phyloP scores from a whole-genome alignment of 2,329 filamentous ascomycete species.

The Penicillium sp. region DNA sequence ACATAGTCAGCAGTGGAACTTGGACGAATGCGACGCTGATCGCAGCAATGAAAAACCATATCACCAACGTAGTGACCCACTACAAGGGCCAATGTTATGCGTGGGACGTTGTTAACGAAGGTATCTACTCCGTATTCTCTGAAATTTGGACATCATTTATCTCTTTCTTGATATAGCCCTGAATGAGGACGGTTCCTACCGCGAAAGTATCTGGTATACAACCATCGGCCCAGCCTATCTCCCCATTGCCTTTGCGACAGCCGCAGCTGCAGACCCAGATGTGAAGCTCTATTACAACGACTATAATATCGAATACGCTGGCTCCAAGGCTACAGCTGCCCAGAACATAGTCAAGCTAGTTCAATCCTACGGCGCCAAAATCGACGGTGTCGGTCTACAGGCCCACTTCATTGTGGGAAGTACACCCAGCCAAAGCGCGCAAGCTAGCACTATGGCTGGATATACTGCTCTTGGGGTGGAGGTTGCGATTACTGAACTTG shows the following conservation, averaged over 20 bases:
- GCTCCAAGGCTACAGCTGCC: conserved; percentile 41
- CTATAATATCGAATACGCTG: conserved; percentile 47
- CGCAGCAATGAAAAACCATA: conserved; percentile 56
- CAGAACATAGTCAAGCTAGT: conserved; percentile 44
- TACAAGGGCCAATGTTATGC: conserved; percentile 43
- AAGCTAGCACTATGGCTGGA: conserved; percentile 43
- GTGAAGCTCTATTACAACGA: conserved; percentile 53
- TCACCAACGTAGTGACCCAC: conserved; percentile 41
- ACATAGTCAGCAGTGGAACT: conserved; percentile 46
- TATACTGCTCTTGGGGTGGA: conserved; percentile 47
- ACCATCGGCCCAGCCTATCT: conserved; percentile 51
- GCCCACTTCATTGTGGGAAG: conserved; percentile 44
- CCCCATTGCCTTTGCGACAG: conserved; percentile 52
- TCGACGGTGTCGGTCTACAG: conserved; percentile 56
- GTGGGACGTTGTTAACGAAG: conserved; percentile 48
- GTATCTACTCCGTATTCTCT: conserved; percentile 13
- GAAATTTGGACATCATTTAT: not conserved
- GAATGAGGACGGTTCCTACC: conserved; percentile 53
- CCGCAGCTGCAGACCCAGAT: conserved; percentile 62
- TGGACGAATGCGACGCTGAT: conserved; percentile 66
- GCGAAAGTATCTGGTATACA: conserved; percentile 46
- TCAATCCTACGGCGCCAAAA: conserved; percentile 44
- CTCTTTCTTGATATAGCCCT: conserved; percentile 32
- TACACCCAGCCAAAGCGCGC: conserved; percentile 45
- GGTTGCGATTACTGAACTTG: conserved; percentile 50